Conservation (phyloP, 2,329 filamentous ascomycete genomes). For the Pestalotiopsis sp. region DNA sequence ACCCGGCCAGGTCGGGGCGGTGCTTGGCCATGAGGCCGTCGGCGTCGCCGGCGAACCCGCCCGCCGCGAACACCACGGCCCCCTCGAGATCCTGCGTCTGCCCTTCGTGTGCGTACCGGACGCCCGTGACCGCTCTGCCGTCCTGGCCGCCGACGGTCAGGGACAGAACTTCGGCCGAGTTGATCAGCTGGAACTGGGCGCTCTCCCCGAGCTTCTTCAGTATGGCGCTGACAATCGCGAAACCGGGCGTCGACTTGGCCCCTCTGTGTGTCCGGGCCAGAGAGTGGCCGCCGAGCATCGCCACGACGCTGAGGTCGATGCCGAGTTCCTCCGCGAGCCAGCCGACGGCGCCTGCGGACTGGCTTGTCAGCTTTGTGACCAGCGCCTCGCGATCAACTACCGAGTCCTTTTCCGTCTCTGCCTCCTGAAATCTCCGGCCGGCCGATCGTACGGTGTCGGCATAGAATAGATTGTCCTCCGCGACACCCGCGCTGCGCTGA, state of each 20-base stretch:
- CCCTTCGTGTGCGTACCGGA: constrained; percentile 48
- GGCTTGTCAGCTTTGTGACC: constrained; percentile 49
- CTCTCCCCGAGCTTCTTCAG: constrained; percentile 53
- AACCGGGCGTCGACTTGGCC: constrained; percentile 56
- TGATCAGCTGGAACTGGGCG: constrained; percentile 54
- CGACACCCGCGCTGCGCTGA: constrained; percentile 44
- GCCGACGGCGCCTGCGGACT: constrained; percentile 51
- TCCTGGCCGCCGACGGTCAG: constrained; percentile 38
- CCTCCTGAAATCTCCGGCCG: constrained; percentile 42
- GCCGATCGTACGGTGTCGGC: constrained; percentile 61
- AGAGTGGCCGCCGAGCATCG: constrained; percentile 62
- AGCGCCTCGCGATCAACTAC: constrained; percentile 44
- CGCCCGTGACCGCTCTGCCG: constrained; percentile 47
- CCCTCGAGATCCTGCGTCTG: constrained; percentile 45
- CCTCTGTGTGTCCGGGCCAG: constrained; percentile 61
- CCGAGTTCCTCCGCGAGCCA: constrained; percentile 62
- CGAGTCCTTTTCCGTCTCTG: constrained; percentile 23
- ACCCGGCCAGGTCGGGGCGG: constrained; percentile 59
- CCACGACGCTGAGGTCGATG: constrained; percentile 61
- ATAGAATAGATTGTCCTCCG: constrained; percentile 48
- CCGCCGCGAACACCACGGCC: constrained; percentile 62
- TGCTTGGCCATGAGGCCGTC: constrained; percentile 57
- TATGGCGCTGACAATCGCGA: constrained; percentile 58
- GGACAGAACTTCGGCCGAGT: constrained; percentile 54
- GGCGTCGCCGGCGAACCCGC: constrained; percentile 66